A percentile compares a stretch with the other conserved stretches of the same genome.
These are phyloP conservation scores for Petasospora fabianii DNA, from an alignment of 1,139 yeast genomes.

Conservation along the genomic window DNA sequence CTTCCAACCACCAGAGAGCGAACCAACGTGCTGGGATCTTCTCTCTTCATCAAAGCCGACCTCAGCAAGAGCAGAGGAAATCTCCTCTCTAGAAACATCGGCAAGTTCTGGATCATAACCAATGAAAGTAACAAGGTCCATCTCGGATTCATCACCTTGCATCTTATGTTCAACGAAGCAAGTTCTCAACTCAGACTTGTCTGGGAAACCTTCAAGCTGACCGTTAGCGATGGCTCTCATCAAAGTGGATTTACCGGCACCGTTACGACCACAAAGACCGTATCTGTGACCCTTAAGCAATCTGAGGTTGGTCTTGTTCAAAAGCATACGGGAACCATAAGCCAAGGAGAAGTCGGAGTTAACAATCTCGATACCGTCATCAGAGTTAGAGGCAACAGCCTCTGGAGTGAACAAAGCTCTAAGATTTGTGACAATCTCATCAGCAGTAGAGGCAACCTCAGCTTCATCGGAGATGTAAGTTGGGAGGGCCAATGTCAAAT, in stretches of 20 bases:
- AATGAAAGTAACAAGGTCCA: constrained; percentile 84
- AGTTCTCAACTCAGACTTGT: constrained; percentile 79
- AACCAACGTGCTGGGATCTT: constrained; percentile 85
- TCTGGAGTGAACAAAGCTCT: constrained; percentile 66
- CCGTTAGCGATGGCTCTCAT: constrained; percentile 98
- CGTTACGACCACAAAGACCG: constrained; percentile 97
- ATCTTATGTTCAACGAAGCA: constrained; percentile 97
- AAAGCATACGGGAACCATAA: constrained; percentile 94
- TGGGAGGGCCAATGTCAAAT: constrained; percentile 44
- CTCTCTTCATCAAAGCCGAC: constrained; percentile 94
- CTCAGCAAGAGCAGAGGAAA: constrained; percentile 66
- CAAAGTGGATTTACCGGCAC: constrained; percentile 97
- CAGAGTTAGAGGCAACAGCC: constrained; percentile 49
- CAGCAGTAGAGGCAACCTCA: constrained; percentile 41
- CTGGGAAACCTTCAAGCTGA: constrained; percentile 96
- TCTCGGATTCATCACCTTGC: constrained; percentile 92
- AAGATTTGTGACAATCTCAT: constrained; percentile 48
- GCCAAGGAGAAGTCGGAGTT: constrained; percentile 95
- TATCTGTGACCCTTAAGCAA: constrained; percentile 93
- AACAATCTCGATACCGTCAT: constrained; percentile 84
- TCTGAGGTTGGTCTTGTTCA: constrained; percentile 86
- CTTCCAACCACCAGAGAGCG: constrained; percentile 98
- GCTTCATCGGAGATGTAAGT: constrained; percentile 35
- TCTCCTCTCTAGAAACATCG: constrained; percentile 60
- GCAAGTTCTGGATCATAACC: constrained; percentile 84